Evolutionary conservation across 1,139 yeast species (phyloP).

Genomic region (Yamadazyma triangularis): DNA sequence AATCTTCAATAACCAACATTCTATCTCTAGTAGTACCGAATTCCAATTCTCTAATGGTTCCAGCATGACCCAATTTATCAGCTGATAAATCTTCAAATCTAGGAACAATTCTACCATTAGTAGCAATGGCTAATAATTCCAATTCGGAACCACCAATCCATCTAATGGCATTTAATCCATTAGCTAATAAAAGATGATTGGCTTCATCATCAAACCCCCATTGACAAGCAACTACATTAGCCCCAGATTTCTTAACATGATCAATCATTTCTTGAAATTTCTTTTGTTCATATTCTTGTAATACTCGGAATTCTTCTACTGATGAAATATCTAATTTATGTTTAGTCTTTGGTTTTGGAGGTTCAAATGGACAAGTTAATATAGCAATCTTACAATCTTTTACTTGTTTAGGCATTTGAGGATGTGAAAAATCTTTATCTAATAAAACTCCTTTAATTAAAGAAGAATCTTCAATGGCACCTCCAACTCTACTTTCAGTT

Average conservation of each 20-base stretch:
- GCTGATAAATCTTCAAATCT: constrained; percentile 86
- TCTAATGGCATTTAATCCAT: constrained; percentile 90
- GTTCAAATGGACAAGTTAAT: constrained; percentile 97
- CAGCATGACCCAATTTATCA: constrained; percentile 86
- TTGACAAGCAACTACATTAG: constrained; percentile 95
- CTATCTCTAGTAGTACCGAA: constrained; percentile 96
- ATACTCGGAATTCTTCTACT: constrained; percentile 86
- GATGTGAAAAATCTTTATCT: constrained; percentile 96
- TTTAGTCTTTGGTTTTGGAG: constrained; percentile 98
- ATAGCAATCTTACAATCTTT: constrained; percentile 87
- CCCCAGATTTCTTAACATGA: constrained; percentile 83
- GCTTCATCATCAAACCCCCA: constrained; percentile 99
- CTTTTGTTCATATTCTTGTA: constrained; percentile 88
- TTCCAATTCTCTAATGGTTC: constrained; percentile 78
- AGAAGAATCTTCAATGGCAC: constrained; percentile 79
- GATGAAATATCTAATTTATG: constrained; percentile 91
- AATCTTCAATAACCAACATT: constrained; percentile 91
- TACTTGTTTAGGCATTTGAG: constrained; percentile 89
- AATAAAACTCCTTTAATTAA: constrained; percentile 87
- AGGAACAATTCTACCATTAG: constrained; percentile 95
- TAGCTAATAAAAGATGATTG: constrained; percentile 83
- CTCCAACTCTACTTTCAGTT: constrained; percentile 95
- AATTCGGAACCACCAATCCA: constrained; percentile 99
- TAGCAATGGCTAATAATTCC: constrained; percentile 94
- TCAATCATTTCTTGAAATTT: constrained; percentile 91